A percentile compares a stretch with the other conserved stretches of the same genome.
Conservation (phyloP, 2,329 filamentous ascomycete genomes). For the Clarireedia homoeocarpa region DNA sequence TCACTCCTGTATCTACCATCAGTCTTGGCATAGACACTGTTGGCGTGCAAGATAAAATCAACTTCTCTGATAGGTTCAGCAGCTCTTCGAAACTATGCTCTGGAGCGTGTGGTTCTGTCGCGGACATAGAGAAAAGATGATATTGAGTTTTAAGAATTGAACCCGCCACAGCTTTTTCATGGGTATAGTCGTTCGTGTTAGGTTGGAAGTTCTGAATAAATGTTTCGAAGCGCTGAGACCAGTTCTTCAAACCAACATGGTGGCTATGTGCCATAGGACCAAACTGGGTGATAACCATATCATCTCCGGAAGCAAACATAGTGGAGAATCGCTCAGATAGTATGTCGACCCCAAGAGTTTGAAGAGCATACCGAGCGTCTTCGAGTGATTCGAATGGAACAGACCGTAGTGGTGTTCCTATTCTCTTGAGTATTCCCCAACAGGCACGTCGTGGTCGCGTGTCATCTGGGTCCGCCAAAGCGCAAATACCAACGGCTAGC, state of each 20-base stretch:
- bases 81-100: slow-evolving; percentile 20
- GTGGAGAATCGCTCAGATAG: slow-evolving; percentile 41
- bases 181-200: background rate
- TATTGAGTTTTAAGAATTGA: slow-evolving; percentile 32
- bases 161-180: slow-evolving; percentile 31
- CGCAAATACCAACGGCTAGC: slow-evolving; percentile 21
- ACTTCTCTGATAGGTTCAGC: slow-evolving; percentile 16
- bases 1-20: slow-evolving; percentile 16
- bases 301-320: slow-evolving; percentile 2
- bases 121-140: slow-evolving; percentile 18
- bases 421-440: slow-evolving; percentile 18
- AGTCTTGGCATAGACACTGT: slow-evolving; percentile 1
- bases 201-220: slow-evolving; percentile 5
- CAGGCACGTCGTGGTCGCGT: slow-evolving; percentile 16
- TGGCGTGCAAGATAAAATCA: background rate
- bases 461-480: slow-evolving; percentile 22
- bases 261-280: slow-evolving; percentile 44
- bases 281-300: slow-evolving; percentile 37
- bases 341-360: slow-evolving; percentile 46
- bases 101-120: slow-evolving; percentile 10
- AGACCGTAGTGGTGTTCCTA: slow-evolving; percentile 11
- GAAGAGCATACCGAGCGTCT: slow-evolving; percentile 49
- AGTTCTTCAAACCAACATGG: slow-evolving; percentile 33
- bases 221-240: slow-evolving; percentile 16
- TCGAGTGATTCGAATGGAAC: slow-evolving; percentile 39